Evolutionary conservation across 345 rosid species (phyloP).

Genomic region (Gossypium raimondii): DNA sequence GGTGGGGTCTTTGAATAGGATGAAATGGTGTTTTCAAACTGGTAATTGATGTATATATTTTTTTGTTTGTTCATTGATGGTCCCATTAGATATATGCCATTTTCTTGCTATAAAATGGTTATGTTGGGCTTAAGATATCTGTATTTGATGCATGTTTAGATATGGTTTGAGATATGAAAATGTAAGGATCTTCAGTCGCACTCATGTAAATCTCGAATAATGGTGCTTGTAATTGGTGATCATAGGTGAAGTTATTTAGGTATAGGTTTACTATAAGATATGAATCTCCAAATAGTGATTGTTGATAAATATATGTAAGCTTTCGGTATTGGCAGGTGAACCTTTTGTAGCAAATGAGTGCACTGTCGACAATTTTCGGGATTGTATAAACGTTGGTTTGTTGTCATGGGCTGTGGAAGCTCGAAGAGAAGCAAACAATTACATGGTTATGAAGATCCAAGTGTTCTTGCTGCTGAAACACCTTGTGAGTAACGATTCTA

Average conservation of each 20-base stretch:
- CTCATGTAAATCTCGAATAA: too few relatives aligned
- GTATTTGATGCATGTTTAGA: too few relatives aligned
- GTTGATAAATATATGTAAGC: neutral
- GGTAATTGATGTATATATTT: neutral
- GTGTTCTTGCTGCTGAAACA: constrained; percentile 68
- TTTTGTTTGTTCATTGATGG: neutral
- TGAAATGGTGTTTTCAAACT: neutral
- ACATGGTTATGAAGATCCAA: constrained; percentile 65
- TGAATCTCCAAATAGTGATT: neutral
- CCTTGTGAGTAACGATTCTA: constrained; percentile 45
- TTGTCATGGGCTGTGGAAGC: constrained; percentile 41
- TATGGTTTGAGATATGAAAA: too few relatives aligned
- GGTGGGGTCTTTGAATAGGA: constrained; percentile 9
- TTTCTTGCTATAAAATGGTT: neutral
- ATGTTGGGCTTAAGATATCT: too few relatives aligned
- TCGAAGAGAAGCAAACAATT: constrained; percentile 32
- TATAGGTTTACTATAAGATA: too few relatives aligned
- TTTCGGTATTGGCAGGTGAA: constrained; percentile 14
- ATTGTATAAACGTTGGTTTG: constrained; percentile 4
- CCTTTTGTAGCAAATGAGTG: constrained; percentile 8
- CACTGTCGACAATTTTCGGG: neutral
- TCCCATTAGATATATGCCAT: neutral
- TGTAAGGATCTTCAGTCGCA: too few relatives aligned
- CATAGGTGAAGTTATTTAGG: neutral
- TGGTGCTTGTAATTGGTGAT: neutral